These are phyloP conservation scores for Verticillium nonalfalfae DNA, from an alignment of 2,329 filamentous ascomycete genomes.

Conservation along the genomic window DNA sequence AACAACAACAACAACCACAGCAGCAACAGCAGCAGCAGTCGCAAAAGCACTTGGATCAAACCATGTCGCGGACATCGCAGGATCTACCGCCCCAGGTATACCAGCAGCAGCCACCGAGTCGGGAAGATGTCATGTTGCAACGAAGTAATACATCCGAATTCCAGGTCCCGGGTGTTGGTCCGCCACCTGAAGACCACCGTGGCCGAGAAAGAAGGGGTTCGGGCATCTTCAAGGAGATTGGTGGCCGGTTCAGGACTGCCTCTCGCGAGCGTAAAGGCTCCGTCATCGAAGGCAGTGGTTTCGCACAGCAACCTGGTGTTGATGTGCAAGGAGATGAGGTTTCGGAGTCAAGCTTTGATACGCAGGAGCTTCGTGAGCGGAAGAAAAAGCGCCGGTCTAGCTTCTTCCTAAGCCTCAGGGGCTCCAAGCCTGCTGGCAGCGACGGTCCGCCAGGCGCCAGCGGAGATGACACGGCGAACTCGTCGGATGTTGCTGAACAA, in stretches of 20 bases:
- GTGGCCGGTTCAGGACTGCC: slow-evolving; percentile 31
- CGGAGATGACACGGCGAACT: neutral
- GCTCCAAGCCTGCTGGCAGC: slow-evolving; percentile 6
- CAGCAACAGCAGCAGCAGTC: too few species aligned
- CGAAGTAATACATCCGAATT: slow-evolving; percentile 32
- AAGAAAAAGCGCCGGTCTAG: slow-evolving; percentile 25
- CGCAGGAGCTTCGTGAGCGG: slow-evolving; percentile 29
- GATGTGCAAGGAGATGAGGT: slow-evolving; percentile 28
- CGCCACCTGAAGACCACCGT: slow-evolving; percentile 27
- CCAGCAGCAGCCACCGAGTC: slow-evolving; percentile 16
- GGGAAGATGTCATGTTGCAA: slow-evolving; percentile 27
- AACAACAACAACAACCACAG: too few species aligned
- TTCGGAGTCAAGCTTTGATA: slow-evolving; percentile 32
- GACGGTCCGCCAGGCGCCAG: slow-evolving; percentile 17
- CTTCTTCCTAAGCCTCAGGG: slow-evolving; percentile 27
- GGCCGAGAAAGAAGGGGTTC: slow-evolving; percentile 30
- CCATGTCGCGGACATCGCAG: slow-evolving; percentile 11
- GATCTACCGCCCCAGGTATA: slow-evolving; percentile 10
- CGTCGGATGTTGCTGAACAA: neutral
- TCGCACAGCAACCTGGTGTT: slow-evolving; percentile 1
- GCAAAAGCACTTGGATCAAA: slow-evolving; percentile 7
- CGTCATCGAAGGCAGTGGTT: slow-evolving; percentile 6
- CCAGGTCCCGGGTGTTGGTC: slow-evolving; percentile 26
- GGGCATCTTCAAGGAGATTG: slow-evolving; percentile 45
- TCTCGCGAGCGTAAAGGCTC: slow-evolving; percentile 23